Evolutionary conservation across 2,329 filamentous ascomycete genomes (phyloP).

Genomic region (Talaromyces sp.): DNA sequence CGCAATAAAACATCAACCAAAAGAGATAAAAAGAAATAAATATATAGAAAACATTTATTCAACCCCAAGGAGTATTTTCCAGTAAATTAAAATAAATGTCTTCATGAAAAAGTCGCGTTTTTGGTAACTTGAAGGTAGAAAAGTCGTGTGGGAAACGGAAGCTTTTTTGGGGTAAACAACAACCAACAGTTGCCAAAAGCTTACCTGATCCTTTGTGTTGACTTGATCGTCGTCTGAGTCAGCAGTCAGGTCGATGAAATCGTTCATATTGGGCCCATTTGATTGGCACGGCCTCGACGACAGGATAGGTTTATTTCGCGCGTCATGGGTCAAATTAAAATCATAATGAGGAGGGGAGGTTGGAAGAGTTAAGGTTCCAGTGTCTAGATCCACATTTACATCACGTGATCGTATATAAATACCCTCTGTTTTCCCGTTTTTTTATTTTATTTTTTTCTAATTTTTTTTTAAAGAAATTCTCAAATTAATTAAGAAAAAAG

Average conservation of each 20-base stretch:
- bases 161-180: neutral
- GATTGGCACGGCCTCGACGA: neutral
- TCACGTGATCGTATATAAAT: neutral
- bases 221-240: neutral
- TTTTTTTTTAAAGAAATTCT: neutral
- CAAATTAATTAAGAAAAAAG: neutral
- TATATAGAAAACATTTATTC: conserved; percentile 4
- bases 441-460: neutral
- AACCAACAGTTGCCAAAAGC: neutral
- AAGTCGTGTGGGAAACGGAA: neutral
- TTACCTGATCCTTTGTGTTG: conserved; percentile 5
- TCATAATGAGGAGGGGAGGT: neutral
- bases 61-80: neutral
- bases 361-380: neutral
- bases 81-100: neutral
- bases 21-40: conserved; percentile 11
- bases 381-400: neutral
- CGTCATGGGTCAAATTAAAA: neutral
- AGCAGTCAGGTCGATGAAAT: neutral
- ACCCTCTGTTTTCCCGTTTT: neutral
- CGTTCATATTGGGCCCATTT: neutral
- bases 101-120: neutral
- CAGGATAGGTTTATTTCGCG: neutral
- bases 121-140: neutral
- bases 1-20: neutral